A percentile compares a stretch with the other conserved stretches of the same genome.
These are phyloP conservation scores for Cadophora luteo-olivacea DNA, from an alignment of 2,329 filamentous ascomycete species.

Conservation along the genomic window DNA sequence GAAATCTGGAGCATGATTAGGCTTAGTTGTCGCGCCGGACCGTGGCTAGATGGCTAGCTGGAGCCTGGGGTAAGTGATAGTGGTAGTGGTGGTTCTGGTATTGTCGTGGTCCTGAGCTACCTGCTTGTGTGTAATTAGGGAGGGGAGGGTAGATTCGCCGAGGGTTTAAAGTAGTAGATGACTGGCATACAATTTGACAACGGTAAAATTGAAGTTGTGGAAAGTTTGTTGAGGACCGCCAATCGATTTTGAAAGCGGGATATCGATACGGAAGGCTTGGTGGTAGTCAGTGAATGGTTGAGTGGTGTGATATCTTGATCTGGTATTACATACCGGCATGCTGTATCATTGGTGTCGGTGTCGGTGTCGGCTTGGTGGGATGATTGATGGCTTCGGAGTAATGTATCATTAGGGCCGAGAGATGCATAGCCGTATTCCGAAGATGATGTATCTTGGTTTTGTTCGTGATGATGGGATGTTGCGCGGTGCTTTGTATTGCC, in stretches of 20 bases:
- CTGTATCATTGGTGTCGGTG: neutral
- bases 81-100: no score
- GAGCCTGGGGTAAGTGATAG: no score
- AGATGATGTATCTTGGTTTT: neutral
- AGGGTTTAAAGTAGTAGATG: neutral
- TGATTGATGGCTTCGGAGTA: conserved; percentile 4
- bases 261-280: neutral
- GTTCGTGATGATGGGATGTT: neutral
- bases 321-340: neutral
- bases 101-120: no score
- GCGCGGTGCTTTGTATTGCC: neutral
- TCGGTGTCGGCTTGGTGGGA: neutral
- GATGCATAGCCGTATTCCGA: neutral
- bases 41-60: no score
- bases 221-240: neutral
- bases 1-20: neutral
- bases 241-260: neutral
- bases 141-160: neutral
- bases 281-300: neutral
- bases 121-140: neutral
- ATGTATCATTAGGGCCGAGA: conserved; percentile 8
- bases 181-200: neutral
- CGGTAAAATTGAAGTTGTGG: neutral
- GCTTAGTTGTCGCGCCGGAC: no score
- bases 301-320: neutral